These are phyloP conservation scores for Backusella parvicylindrica DNA, from an alignment of 192 early-diverging fungal genomes.

Conservation along the genomic window DNA sequence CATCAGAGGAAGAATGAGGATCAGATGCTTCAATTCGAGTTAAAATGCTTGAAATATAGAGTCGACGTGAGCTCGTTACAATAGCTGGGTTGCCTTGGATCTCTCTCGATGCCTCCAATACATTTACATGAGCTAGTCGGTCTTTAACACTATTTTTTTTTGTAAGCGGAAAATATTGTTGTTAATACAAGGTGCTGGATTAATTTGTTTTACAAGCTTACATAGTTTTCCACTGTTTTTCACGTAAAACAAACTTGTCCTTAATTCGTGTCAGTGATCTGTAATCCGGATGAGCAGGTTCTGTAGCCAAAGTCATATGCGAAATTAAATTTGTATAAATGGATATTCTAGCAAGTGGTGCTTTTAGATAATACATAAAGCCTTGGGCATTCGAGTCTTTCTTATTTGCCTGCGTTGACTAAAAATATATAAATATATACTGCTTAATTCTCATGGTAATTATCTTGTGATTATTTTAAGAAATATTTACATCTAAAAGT, in stretches of 20 bases:
- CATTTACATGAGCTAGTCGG: not conserved
- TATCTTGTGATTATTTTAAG: not conserved
- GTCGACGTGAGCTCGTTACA: not conserved
- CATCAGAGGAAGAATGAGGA: not conserved
- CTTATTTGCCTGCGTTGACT: not conserved
- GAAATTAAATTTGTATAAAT: not conserved
- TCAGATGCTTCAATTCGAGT: not conserved
- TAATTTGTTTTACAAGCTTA: not conserved
- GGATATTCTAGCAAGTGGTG: not conserved
- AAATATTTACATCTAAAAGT: not conserved
- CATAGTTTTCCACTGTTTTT: constrained; percentile 4
- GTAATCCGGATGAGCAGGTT: not conserved
- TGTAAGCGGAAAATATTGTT: not conserved
- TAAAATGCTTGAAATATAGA: not conserved
- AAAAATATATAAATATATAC: not conserved
- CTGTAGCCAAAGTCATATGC: not conserved
- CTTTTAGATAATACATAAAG: not conserved
- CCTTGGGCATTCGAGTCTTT: not conserved
- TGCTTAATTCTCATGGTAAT: not conserved
- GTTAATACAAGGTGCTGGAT: not conserved
- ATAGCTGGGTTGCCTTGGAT: not conserved
- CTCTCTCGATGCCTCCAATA: not conserved
- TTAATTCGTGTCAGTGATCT: not conserved
- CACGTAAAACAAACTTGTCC: not conserved
- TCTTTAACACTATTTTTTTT: not conserved